Evolutionary conservation across 2,329 filamentous ascomycete genomes (phyloP).

Genomic region (Beauveria asiatica): DNA sequence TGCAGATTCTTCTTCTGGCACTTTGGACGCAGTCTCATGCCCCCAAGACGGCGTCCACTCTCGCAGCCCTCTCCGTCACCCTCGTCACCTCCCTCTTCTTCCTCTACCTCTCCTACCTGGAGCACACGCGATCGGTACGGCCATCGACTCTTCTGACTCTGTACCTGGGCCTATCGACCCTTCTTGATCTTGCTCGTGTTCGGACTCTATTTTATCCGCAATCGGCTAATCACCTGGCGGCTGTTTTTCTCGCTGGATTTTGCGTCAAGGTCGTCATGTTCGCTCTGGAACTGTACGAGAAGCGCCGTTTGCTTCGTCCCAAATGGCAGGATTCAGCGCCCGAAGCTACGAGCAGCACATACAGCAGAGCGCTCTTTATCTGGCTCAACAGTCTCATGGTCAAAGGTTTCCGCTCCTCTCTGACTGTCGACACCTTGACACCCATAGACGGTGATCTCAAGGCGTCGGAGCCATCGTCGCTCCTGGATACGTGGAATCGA

Average conservation of each 20-base stretch:
- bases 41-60: conserved; percentile 14
- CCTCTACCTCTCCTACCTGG: conserved; percentile 20
- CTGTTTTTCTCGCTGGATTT: conserved; percentile 19
- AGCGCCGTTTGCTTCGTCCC: conserved; percentile 17
- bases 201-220: conserved; percentile 25
- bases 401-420: conserved; percentile 18
- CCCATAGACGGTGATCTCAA: conserved; percentile 13
- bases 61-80: conserved; percentile 13
- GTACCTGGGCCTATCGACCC: conserved; percentile 23
- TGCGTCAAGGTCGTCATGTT: conserved; percentile 22
- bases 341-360: conserved; percentile 24
- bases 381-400: conserved; percentile 25
- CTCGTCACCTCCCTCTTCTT: conserved; percentile 14
- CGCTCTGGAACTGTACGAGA: conserved; percentile 21
- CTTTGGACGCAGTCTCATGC: conserved; percentile 14
- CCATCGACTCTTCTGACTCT: conserved; percentile 24
- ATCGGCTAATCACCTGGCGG: conserved; percentile 15
- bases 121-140: conserved; percentile 23
- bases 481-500: conserved; percentile 12
- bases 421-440: conserved; percentile 16
- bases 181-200: conserved; percentile 24
- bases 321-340: conserved; percentile 17
- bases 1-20: conserved; percentile 14
- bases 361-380: conserved; percentile 23
- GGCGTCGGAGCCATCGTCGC: conserved; percentile 12